These are phyloP conservation scores for Talaromyces sp. DNA, from an alignment of 2,329 filamentous ascomycete genomes.

Conservation along the genomic window DNA sequence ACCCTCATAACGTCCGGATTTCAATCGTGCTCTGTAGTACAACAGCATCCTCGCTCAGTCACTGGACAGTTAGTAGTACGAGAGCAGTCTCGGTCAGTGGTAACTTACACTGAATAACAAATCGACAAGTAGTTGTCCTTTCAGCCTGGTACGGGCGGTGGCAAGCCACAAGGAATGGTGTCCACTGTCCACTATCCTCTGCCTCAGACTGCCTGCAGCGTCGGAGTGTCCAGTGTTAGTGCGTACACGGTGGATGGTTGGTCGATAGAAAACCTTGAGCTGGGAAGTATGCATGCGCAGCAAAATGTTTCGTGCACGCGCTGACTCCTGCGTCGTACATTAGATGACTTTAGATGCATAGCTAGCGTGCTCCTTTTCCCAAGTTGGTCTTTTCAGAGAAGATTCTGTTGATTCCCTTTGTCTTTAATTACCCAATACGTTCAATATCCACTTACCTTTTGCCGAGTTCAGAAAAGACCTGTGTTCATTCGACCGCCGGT, in stretches of 20 bases:
- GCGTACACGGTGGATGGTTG: conserved; percentile 2
- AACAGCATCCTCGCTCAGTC: background rate
- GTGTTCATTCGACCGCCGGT: background rate
- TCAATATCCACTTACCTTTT: background rate
- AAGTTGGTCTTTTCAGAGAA: background rate
- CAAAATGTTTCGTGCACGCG: conserved; percentile 11
- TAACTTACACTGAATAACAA: background rate
- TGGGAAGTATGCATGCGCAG: background rate
- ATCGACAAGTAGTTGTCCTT: background rate
- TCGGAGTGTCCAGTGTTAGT: background rate
- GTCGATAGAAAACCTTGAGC: conserved; percentile 7
- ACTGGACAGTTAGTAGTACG: background rate
- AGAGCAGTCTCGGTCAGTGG: background rate
- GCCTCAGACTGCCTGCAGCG: background rate
- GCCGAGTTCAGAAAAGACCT: background rate
- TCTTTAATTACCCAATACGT: background rate
- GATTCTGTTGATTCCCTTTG: background rate
- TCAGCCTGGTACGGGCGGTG: conserved; percentile 5
- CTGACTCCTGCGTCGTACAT: conserved; percentile 13
- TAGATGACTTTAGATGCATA: conserved; percentile 7
- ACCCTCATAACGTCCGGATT: background rate
- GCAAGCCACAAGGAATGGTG: background rate
- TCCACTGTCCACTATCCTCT: too few relatives aligned
- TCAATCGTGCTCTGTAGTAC: background rate
- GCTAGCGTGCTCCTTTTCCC: background rate